A percentile compares a stretch with the other conserved stretches of the same genome.
Conservation (phyloP, 495 filamentous ascomycete genomes). For the Amphirosellinia nigrospora region DNA sequence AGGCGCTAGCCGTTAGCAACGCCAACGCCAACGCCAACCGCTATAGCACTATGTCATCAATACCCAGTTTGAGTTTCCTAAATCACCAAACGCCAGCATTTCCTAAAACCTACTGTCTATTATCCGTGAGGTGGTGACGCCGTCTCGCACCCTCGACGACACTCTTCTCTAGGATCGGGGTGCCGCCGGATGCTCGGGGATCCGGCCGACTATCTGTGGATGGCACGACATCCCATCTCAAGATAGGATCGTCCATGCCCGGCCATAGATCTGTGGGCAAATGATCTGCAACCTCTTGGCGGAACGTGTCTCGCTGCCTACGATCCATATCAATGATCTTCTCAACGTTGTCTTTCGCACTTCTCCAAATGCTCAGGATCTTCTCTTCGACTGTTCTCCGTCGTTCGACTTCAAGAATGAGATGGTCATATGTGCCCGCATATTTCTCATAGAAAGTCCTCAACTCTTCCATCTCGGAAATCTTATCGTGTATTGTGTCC, state of each 20-base stretch:
- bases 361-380: constrained; percentile 73
- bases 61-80: not conserved
- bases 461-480: constrained; percentile 76
- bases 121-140: constrained; percentile 18
- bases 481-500: constrained; percentile 66
- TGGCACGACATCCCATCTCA: constrained; percentile 51
- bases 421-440: constrained; percentile 77
- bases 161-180: constrained; percentile 34
- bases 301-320: constrained; percentile 77
- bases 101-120: constrained; percentile 6
- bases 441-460: constrained; percentile 83
- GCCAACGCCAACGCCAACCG: constrained; percentile 16
- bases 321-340: constrained; percentile 77
- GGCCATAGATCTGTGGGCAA: constrained; percentile 92
- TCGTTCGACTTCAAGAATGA: constrained; percentile 82
- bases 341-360: constrained; percentile 76
- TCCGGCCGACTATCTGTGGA: constrained; percentile 34
- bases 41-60: not conserved
- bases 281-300: constrained; percentile 80
- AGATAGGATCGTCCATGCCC: constrained; percentile 56
- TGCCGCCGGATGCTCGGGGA: constrained; percentile 20
- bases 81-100: not conserved
- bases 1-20: not conserved
- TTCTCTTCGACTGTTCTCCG: constrained; percentile 72
- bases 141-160: constrained; percentile 33